Conservation (phyloP, 225 moss, liverwort and hornwort species). For the Neckera pumila region DNA sequence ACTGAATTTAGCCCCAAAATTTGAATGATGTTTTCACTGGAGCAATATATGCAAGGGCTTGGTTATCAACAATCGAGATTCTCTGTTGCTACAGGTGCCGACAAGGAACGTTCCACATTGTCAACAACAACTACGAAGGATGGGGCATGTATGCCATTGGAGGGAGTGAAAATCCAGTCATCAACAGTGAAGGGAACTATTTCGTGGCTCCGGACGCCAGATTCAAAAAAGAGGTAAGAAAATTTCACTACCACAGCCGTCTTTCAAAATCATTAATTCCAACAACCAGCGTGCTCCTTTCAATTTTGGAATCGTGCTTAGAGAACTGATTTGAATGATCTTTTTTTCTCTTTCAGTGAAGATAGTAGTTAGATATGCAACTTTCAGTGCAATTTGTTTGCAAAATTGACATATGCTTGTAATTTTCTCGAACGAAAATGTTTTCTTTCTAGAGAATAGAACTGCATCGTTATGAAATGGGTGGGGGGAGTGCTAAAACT, state of each 20-base stretch:
- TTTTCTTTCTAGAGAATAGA: no score
- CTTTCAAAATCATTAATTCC: background rate
- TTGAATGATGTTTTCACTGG: background rate
- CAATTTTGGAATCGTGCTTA: background rate
- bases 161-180: slow-evolving; percentile 62
- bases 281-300: background rate
- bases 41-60: background rate
- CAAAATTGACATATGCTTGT: background rate
- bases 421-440: background rate
- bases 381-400: background rate
- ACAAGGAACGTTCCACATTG: slow-evolving; percentile 64
- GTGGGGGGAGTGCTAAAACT: no score
- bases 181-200: slow-evolving; percentile 71
- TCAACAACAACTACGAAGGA: slow-evolving; percentile 65
- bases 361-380: background rate
- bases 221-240: slow-evolving; percentile 24
- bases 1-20: background rate
- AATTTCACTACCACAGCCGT: background rate
- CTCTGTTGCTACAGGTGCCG: slow-evolving; percentile 39
- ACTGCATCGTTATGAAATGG: no score
- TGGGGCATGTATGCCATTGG: slow-evolving; percentile 88
- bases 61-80: background rate
- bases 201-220: slow-evolving; percentile 36
- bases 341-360: background rate
- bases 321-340: background rate